Percentiles rank a stretch among this genome's conserved stretches.
These are phyloP conservation scores for Nannochloris sp. DNA, from an alignment of 139 green algal genomes.

Conservation along the genomic window DNA sequence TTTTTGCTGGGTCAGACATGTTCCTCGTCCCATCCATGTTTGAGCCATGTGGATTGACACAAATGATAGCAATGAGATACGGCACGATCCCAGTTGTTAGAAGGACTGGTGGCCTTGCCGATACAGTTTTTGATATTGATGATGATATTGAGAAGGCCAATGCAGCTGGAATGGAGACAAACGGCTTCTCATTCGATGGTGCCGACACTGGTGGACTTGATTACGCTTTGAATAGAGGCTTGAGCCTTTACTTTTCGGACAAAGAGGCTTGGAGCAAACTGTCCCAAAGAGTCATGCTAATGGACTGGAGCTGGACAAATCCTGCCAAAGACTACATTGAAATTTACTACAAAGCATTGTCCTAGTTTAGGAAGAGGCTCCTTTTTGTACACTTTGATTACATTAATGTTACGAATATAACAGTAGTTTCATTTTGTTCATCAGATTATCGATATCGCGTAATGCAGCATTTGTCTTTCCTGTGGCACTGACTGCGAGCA, in stretches of 20 bases:
- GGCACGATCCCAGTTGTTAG: constrained; percentile 83
- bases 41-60: constrained; percentile 84
- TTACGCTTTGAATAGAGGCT: constrained; percentile 83
- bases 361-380: constrained; percentile 13
- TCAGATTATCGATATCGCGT: background rate
- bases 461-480: background rate
- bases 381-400: background rate
- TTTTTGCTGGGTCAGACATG: constrained; percentile 83
- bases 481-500: background rate
- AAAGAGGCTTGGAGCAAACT: constrained; percentile 56
- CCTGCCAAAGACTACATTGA: constrained; percentile 94
- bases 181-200: constrained; percentile 77
- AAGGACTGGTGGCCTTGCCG: constrained; percentile 79
- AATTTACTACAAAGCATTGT: constrained; percentile 82
- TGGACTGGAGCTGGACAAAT: constrained; percentile 91
- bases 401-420: background rate
- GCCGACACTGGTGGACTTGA: constrained; percentile 79
- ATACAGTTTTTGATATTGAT: constrained; percentile 67
- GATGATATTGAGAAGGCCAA: constrained; percentile 44
- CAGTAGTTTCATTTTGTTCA: background rate
- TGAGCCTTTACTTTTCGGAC: constrained; percentile 71
- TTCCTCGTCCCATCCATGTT: constrained; percentile 96
- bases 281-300: constrained; percentile 48
- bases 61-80: constrained; percentile 96
- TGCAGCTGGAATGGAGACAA: constrained; percentile 56